Base-by-base conservation (phyloP, 225 moss, liverwort and hornwort genomes). In the Physcomitrellopsis africana region DNA sequence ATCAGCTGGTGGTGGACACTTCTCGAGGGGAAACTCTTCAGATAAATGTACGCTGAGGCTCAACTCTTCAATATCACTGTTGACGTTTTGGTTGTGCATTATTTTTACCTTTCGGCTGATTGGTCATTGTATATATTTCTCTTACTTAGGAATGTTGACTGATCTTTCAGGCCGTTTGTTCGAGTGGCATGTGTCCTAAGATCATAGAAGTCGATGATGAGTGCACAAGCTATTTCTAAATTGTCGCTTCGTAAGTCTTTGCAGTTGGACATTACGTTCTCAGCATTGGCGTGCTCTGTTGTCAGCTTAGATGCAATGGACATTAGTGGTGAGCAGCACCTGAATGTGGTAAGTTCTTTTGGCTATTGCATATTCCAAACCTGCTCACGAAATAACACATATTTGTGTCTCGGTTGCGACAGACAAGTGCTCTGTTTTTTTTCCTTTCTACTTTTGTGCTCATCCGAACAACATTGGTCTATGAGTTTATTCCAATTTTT, bases 221-320 rank as follows among this genome's bases (percentile, higher is more conserved):
- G n/a, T 54, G 7, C 26, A 43, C 26, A 60, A 42, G 60, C 57
- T 64, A 27, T 22, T 41, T 43, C 42, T 71, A 15, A 52, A 17
- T 62, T 1, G 54, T 37, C 7, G 52, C 60, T 44, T 46, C 75
- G 19, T 63, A 37, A 82, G 70, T 70, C 64, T 79, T 66, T 90
- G 87, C 85, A 97, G 94, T 86, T 97, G 82, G 97, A 97, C 84
- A 90, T 97, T 79, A 97, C 97, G 32, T 97, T 97, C 79, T 94
- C 97, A 59, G 89, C 93, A 63, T 77, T 97, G 78, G 94, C 97
- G 32, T 97, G 97, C 82, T 97, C 97, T 72, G 90, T 97, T 75
- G 90, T 97, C 82, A 94, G 94, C 80, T 91, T 97, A 82, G 97
- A 97, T 86, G 97, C 97, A 41, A 97, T 97, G 97, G 97, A 97